A percentile compares a stretch with the other conserved stretches of the same genome.
Conservation (phyloP, 176 grass and related monocot genomes). For the Pharus latifolius region DNA sequence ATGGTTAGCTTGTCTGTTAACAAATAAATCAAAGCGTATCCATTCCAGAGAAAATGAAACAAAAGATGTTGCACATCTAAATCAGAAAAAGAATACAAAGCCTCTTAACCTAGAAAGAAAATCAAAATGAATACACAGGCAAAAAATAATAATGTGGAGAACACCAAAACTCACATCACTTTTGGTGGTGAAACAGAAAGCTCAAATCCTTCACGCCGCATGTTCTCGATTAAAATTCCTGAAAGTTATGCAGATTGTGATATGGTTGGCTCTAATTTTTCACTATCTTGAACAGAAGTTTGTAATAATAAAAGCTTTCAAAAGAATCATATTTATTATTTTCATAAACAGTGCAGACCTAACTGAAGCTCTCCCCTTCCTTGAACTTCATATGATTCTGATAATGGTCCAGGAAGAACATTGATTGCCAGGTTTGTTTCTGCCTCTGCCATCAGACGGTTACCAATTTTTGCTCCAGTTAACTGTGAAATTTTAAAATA, state of each 20-base stretch:
- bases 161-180: constrained; percentile 66
- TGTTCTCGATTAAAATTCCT: constrained; percentile 99
- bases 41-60: neutral
- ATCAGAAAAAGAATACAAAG: no score
- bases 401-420: constrained; percentile 94
- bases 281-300: neutral
- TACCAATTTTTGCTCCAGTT: constrained; percentile 96
- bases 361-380: constrained; percentile 99
- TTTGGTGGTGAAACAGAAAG: constrained; percentile 93
- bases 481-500: constrained; percentile 37
- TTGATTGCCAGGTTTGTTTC: constrained; percentile 99
- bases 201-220: constrained; percentile 99
- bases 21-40: neutral
- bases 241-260: constrained; percentile 21
- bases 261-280: neutral
- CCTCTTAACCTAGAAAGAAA: neutral
- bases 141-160: neutral
- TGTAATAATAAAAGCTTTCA: neutral
- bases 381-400: constrained; percentile 99
- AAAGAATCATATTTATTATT: neutral
- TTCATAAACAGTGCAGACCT: constrained; percentile 43
- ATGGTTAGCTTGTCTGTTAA: neutral
- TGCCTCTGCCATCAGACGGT: constrained; percentile 75
- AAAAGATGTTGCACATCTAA: neutral
- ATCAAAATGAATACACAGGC: constrained; percentile 2